phyloP scores from a whole-genome alignment of 2,329 filamentous ascomycete species.

The Emergomyces africanus region DNA sequence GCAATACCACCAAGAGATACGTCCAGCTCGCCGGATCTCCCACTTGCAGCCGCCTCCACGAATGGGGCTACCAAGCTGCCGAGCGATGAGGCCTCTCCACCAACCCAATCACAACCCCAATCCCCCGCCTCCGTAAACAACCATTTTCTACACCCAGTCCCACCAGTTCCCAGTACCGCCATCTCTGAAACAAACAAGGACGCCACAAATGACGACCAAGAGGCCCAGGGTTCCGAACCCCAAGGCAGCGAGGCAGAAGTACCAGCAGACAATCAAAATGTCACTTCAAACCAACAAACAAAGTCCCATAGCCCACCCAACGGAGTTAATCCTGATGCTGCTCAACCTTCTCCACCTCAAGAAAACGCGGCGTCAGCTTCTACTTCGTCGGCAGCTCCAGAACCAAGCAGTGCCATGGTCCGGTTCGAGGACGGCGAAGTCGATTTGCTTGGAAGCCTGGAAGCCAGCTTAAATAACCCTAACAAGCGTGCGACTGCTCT shows the following conservation, averaged over 20 bases:
- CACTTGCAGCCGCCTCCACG: slow-evolving; percentile 5
- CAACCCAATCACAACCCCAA: background rate
- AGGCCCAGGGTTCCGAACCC: background rate
- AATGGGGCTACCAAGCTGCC: background rate
- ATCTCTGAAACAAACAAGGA: background rate
- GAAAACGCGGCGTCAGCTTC: background rate
- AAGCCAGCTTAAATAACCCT: slow-evolving; percentile 26
- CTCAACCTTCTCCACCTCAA: background rate
- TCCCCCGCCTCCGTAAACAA: background rate
- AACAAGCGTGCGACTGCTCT: background rate
- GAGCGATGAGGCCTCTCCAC: background rate
- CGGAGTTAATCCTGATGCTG: background rate
- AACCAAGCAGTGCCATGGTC: background rate
- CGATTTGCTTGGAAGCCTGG: slow-evolving; percentile 37
- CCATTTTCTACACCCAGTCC: background rate
- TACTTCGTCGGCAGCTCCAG: background rate
- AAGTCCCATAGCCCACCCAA: background rate
- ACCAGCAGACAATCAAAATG: background rate
- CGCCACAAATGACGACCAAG: background rate
- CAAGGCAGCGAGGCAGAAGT: background rate
- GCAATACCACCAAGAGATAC: slow-evolving; percentile 5
- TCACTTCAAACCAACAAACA: background rate
- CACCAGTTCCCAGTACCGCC: background rate
- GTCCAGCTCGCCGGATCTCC: slow-evolving; percentile 8
- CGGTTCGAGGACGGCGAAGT: slow-evolving; percentile 24